Percentiles rank a stretch among this genome's conserved stretches.
Conservation (phyloP, 192 early-diverging fungal species). For the Kickxella alabastrina region DNA sequence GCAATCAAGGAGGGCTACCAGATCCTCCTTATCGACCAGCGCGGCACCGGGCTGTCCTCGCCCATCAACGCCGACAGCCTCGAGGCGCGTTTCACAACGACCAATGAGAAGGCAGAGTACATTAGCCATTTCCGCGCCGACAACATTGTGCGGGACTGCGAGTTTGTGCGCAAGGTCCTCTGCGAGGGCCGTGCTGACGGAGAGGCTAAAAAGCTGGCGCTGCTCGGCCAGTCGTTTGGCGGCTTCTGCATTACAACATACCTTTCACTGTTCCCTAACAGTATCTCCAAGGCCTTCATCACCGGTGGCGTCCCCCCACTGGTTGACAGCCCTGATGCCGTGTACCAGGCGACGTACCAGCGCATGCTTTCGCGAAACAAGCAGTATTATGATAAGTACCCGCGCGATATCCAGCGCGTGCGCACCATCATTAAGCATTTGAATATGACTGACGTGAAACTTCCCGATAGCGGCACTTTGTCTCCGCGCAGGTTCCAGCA, state of each 20-base stretch:
- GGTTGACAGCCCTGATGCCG: conserved; percentile 57
- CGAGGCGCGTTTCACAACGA: conserved; percentile 37
- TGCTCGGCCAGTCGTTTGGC: conserved; percentile 68
- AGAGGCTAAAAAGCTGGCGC: conserved; percentile 45
- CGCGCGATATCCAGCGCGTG: conserved; percentile 59
- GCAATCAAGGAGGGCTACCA: conserved; percentile 62
- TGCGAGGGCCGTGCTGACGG: conserved; percentile 34
- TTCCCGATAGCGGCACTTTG: conserved; percentile 60
- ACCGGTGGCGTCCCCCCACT: conserved; percentile 69
- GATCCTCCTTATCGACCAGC: conserved; percentile 64
- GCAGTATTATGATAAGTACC: conserved; percentile 62
- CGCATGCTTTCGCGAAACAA: conserved; percentile 60
- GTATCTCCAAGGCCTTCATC: conserved; percentile 60
- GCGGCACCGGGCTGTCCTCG: conserved; percentile 64
- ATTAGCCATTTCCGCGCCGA: conserved; percentile 65
- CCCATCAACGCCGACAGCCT: conserved; percentile 54
- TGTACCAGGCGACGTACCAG: conserved; percentile 58
- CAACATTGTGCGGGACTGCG: conserved; percentile 65
- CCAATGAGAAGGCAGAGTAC: conserved; percentile 58
- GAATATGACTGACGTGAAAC: conserved; percentile 38
- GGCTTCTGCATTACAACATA: conserved; percentile 68
- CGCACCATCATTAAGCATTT: conserved; percentile 57
- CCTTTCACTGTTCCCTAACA: conserved; percentile 61
- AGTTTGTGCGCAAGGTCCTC: conserved; percentile 57
- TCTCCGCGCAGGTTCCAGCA: conserved; percentile 67